These are phyloP conservation scores for Clavispora santaluciae DNA, from an alignment of 805 yeast species.

Conservation along the genomic window DNA sequence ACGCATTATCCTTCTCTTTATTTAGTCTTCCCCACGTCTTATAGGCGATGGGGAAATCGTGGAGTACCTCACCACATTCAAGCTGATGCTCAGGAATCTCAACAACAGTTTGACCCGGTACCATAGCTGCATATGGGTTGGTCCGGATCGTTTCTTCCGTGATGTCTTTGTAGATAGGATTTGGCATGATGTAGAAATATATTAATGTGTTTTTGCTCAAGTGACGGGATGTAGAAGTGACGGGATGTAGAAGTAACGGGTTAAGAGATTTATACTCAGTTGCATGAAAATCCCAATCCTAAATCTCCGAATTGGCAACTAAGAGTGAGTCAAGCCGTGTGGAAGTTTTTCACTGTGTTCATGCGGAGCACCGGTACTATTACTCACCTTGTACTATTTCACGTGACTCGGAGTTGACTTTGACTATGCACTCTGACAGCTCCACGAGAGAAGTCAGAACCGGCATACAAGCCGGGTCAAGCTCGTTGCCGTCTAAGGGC, in stretches of 20 bases:
- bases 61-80: constrained; percentile 76
- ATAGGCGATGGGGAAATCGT: constrained; percentile 85
- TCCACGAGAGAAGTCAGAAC: neutral
- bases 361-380: neutral
- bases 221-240: neutral
- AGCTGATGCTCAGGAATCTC: constrained; percentile 68
- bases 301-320: too few relatives aligned
- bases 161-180: constrained; percentile 31
- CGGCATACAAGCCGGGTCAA: too few relatives aligned
- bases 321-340: too few relatives aligned
- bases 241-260: neutral
- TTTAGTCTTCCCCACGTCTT: constrained; percentile 93
- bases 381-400: constrained; percentile 1
- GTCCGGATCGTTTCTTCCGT: constrained; percentile 42
- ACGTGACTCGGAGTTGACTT: neutral
- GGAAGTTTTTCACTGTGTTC: neutral
- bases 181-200: constrained; percentile 3
- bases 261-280: too few relatives aligned
- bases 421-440: neutral
- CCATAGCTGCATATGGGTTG: constrained; percentile 68
- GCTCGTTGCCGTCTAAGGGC: too few relatives aligned
- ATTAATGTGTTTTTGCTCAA: neutral
- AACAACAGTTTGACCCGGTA: constrained; percentile 71
- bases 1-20: constrained; percentile 61
- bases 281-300: too few relatives aligned